Percentiles rank a stretch among this genome's conserved stretches.
Conservation (phyloP, 257 asterid genomes). For the Haberlea rhodopensis region DNA sequence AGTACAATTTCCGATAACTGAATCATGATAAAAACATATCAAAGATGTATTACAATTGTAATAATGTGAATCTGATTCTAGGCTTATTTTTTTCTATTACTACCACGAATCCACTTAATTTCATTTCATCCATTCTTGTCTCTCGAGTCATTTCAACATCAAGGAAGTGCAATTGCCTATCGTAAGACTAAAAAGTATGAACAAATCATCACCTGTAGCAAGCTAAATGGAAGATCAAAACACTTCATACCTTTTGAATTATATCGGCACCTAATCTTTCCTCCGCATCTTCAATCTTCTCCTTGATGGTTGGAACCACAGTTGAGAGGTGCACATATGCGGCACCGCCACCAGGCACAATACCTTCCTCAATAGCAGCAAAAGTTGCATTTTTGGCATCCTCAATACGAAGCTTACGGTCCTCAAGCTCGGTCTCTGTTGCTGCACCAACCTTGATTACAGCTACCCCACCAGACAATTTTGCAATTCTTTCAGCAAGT, state of each 20-base stretch:
- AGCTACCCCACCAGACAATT: conserved; percentile 96
- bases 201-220: background rate
- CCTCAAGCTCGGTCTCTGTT: conserved; percentile 94
- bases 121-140: too few species aligned
- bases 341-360: conserved; percentile 99
- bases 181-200: background rate
- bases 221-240: background rate
- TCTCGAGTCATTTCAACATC: too few species aligned
- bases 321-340: conserved; percentile 84
- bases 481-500: conserved; percentile 95
- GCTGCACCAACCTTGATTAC: conserved; percentile 99
- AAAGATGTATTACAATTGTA: too few species aligned
- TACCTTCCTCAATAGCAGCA: conserved; percentile 99
- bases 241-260: conserved; percentile 65
- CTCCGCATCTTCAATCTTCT: conserved; percentile 70
- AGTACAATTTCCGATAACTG: too few species aligned
- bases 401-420: conserved; percentile 86
- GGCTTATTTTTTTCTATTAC: too few species aligned
- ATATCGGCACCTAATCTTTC: conserved; percentile 94
- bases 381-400: conserved; percentile 98
- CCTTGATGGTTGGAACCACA: conserved; percentile 80
- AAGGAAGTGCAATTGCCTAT: too few species aligned
- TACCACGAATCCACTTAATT: too few species aligned
- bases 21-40: too few species aligned
- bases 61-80: too few species aligned